Percentiles rank a stretch among this genome's conserved stretches.
Conservation (phyloP, 2,329 filamentous ascomycete genomes). For the Aurifilum marmelostoma region DNA sequence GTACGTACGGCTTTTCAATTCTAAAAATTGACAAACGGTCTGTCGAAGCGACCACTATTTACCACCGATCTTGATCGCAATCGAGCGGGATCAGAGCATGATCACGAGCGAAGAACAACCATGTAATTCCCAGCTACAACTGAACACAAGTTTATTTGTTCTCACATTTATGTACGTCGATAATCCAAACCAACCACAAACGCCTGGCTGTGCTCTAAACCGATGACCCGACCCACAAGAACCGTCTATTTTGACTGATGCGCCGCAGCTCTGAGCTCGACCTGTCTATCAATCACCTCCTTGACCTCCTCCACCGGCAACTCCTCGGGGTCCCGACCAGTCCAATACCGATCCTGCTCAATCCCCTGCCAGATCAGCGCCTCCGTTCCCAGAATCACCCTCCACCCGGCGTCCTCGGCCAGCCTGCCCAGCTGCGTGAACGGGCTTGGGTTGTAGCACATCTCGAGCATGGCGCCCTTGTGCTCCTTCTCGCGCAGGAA, state of each 20-base stretch:
- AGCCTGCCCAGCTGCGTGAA: constrained; percentile 68
- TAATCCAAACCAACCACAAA: neutral
- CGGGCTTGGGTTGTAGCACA: constrained; percentile 80
- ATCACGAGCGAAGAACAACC: neutral
- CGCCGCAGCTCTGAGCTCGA: constrained; percentile 32
- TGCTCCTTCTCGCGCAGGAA: constrained; percentile 48
- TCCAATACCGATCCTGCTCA: constrained; percentile 70
- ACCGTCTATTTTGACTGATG: constrained; percentile 27
- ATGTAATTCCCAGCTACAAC: neutral
- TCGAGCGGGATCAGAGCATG: too few species aligned
- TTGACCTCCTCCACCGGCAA: constrained; percentile 65
- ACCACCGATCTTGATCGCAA: too few species aligned
- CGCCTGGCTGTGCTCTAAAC: neutral
- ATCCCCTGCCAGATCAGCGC: constrained; percentile 78
- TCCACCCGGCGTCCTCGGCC: constrained; percentile 66
- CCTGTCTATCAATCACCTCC: constrained; percentile 45
- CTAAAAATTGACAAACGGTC: too few species aligned
- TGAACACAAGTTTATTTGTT: neutral
- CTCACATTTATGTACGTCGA: neutral
- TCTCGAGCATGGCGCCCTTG: constrained; percentile 74
- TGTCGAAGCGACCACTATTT: too few species aligned
- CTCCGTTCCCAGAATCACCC: constrained; percentile 75
- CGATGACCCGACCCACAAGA: neutral
- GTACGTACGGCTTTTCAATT: too few species aligned
- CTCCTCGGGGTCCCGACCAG: constrained; percentile 60